phyloP scores from a whole-genome alignment of 2,329 filamentous ascomycete species.

The Geosmithia flava region DNA sequence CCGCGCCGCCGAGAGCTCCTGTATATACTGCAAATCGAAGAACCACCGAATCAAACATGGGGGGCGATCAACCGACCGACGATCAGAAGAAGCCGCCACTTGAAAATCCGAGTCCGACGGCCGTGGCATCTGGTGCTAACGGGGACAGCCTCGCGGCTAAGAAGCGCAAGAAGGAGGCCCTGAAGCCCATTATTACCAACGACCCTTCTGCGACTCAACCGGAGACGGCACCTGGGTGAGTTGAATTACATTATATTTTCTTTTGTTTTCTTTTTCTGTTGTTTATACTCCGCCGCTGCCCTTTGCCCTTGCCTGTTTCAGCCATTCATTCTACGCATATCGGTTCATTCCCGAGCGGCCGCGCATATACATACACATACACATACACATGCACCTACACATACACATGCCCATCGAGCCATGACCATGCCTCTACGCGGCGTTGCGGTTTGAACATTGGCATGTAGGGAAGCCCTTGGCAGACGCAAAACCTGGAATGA shows the following conservation, averaged over 20 bases:
- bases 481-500: too few relatives aligned
- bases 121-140: conserved; percentile 11
- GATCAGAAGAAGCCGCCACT: conserved; percentile 17
- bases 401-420: too few relatives aligned
- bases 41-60: conserved; percentile 8
- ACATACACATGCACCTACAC: too few relatives aligned
- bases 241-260: conserved; percentile 7
- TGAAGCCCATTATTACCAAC: conserved; percentile 67
- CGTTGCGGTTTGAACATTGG: too few relatives aligned
- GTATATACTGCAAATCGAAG: background rate
- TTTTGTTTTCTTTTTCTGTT: conserved; percentile 2
- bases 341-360: too few relatives aligned
- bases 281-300: too few relatives aligned
- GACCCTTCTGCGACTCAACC: conserved; percentile 33
- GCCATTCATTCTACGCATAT: too few relatives aligned
- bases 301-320: background rate
- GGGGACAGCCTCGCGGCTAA: conserved; percentile 29
- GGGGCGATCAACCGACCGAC: conserved; percentile 13
- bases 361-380: too few relatives aligned
- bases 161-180: conserved; percentile 63
- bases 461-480: too few relatives aligned
- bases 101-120: conserved; percentile 4
- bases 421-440: too few relatives aligned
- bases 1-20: background rate
- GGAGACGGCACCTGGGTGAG: conserved; percentile 22